A percentile compares a stretch with the other conserved stretches of the same genome.
Evolutionary conservation across 169 alveolate genomes (phyloP).

Genomic region (Cryptosporidium parvum): DNA sequence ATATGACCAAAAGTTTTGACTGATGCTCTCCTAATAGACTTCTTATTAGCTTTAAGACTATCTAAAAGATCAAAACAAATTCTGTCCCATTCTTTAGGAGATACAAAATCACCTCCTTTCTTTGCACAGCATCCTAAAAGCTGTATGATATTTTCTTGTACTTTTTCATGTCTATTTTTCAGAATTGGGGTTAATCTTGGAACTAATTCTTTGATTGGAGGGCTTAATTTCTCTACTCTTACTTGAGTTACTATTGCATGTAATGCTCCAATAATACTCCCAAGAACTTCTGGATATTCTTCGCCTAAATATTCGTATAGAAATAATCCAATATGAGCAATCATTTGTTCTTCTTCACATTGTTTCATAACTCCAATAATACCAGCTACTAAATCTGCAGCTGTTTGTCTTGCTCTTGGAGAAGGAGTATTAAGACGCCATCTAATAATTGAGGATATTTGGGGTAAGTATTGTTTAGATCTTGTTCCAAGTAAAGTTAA

Average conservation of each 20-base stretch:
- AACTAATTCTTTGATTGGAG: constrained; percentile 98
- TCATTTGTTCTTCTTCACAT: constrained; percentile 97
- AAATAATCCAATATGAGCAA: constrained; percentile 97
- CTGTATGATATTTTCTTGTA: constrained; percentile 97
- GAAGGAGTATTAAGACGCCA: constrained; percentile 96
- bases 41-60: constrained; percentile 95
- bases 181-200: constrained; percentile 99
- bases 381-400: constrained; percentile 97
- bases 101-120: constrained; percentile 99
- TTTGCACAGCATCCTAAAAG: constrained; percentile 99
- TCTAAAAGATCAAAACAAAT: constrained; percentile 99
- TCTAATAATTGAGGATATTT: constrained; percentile 97
- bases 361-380: constrained; percentile 96
- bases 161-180: constrained; percentile 99
- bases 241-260: constrained; percentile 98
- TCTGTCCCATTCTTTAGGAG: constrained; percentile 99
- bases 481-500: constrained; percentile 96
- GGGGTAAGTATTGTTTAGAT: constrained; percentile 96
- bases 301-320: constrained; percentile 98
- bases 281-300: constrained; percentile 99
- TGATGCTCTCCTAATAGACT: constrained; percentile 96
- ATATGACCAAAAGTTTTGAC: constrained; percentile 99
- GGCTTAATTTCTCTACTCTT: constrained; percentile 98
- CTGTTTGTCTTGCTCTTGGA: constrained; percentile 97
- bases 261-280: constrained; percentile 97